These are phyloP conservation scores for Chenopodium suecicum DNA, from an alignment of 148 eudicot genomes.

Conservation along the genomic window DNA sequence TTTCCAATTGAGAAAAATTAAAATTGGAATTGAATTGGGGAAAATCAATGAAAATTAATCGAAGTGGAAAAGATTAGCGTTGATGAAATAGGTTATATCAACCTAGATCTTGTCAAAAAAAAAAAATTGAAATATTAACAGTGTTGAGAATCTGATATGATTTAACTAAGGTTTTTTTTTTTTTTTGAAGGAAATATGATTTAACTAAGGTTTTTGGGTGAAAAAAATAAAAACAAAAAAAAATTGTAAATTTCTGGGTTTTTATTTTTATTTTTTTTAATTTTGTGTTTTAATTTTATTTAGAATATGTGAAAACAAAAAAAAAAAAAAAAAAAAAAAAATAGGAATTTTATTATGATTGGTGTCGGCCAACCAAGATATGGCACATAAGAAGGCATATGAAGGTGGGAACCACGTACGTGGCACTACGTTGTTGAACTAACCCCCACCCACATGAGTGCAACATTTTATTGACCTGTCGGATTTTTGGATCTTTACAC, in stretches of 20 bases:
- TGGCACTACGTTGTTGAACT: conserved; percentile 7
- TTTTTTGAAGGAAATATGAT: not conserved
- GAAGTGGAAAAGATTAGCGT: not conserved
- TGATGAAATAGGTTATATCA: too few relatives aligned
- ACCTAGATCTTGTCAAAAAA: not conserved
- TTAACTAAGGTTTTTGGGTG: not conserved
- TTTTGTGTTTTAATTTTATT: too few relatives aligned
- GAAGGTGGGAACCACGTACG: not conserved
- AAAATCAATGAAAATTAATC: too few relatives aligned
- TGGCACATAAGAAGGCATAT: conserved; percentile 1
- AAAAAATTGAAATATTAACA: not conserved
- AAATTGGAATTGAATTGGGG: not conserved
- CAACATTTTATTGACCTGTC: conserved; percentile 4
- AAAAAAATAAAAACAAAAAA: not conserved
- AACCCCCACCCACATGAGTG: not conserved
- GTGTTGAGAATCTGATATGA: not conserved
- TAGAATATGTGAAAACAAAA: not conserved
- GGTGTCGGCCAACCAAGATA: conserved; percentile 2
- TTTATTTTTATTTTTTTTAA: too few relatives aligned
- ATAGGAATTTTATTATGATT: not conserved
- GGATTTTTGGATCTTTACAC: not conserved
- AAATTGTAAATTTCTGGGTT: too few relatives aligned
- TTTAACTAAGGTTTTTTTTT: not conserved
- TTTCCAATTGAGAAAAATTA: not conserved
- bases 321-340: not conserved